Base-by-base conservation (phyloP, 306 rosid genomes). In the Inga laurina region DNA sequence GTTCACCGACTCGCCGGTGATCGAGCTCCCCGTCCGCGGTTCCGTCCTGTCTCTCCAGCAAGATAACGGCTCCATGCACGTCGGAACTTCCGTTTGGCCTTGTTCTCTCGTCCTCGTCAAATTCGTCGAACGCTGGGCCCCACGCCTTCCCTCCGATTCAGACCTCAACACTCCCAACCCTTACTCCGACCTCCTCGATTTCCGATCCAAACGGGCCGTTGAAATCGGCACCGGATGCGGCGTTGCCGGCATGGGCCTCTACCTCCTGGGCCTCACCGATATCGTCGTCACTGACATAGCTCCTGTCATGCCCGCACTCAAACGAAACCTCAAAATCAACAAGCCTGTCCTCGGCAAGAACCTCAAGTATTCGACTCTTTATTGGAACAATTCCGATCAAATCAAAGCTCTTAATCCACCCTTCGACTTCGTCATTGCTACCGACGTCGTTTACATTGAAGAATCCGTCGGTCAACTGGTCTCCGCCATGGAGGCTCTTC, bases 81-180 rank as follows among this genome's bases (percentile, higher is more conserved):
- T 93, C 21, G 98, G 97, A 48, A 95, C 95, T 83, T 85, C 98
- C 84, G 98, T 95, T 46, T 93, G 99, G 99, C 98, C 99, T 1
- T 95, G 98, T 74, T 95, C 98, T 48, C 90, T 95, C 43, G 89
- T 95, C 83, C 96, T 95, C 74, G 98, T 93, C 86, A 95, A 93
- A 87, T 95, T 95, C 89, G 76, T 74, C 51, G 97, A 95, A 48
- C 97, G 98, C 51, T 95, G 98, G 98, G 83, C 86, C 84, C 87
- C 90, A 13, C 73, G 65, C 30, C 2, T 70, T 13, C 76, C 75
- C 22, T 62, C 54, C 0, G 18, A 49, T 14, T 49, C 52, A 43
- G 21, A 49, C 34, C 77, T 45, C 48, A 35, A 57, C 34, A 19
- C 32, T 57, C 19, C 62, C 19, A 91, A 88, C 88, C 98, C 97